Base-by-base conservation (phyloP, 2,329 filamentous ascomycete genomes). In the Nemania sp. region DNA sequence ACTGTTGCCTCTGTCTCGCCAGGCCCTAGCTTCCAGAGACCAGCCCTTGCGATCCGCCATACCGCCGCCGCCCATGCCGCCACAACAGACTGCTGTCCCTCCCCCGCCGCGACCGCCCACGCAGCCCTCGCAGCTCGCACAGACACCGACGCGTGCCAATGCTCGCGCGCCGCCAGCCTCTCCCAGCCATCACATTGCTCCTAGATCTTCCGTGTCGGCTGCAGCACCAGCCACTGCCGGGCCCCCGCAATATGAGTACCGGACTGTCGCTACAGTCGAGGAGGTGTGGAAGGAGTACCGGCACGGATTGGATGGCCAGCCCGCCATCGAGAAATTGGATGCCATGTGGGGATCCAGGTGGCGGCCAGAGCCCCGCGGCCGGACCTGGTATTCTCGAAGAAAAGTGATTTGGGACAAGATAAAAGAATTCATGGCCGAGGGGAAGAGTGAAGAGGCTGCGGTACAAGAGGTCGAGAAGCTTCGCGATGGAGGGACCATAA, bases 381-480 rank as follows among this genome's bases (percentile, higher is more conserved):
- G 70, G 20, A 70, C 68, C n/a, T 73, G 70, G 69, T 73, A 72
- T 51, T 70, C 68, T 30, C 64, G 70, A 40, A 66, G 70, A 44
- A 73, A 73, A 60, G 68, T 72, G n/a, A 70, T 73, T 36, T 70
- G 69, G 67, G 70, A 73, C 49, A 72, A 72, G 57, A 70, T 73
- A 34, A 71, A 69, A 52, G 70, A 72, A 40, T 68, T 66, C 51
- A 68, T 72, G 33, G 60, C 60, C 23, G 70, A 72, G 39, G 70
- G 70, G 4, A 64, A 72, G 59, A 65, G 65, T 34, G 71, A 73
- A 56, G 63, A 70, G 5, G 63, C 65, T 12, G 69, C 71, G 3
- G 69, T 73, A 11, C 60, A 56, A 45, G 69, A 71, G 53, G 69
- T 73, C 0, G 70, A 73, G 58, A 67, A 64, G 42, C 64, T 72